Evolutionary conservation across 768 basidiomycete species (phyloP), one percentile per base, ranked within the genome.

Genomic region (Leucocoprinus leucothites): DNA sequence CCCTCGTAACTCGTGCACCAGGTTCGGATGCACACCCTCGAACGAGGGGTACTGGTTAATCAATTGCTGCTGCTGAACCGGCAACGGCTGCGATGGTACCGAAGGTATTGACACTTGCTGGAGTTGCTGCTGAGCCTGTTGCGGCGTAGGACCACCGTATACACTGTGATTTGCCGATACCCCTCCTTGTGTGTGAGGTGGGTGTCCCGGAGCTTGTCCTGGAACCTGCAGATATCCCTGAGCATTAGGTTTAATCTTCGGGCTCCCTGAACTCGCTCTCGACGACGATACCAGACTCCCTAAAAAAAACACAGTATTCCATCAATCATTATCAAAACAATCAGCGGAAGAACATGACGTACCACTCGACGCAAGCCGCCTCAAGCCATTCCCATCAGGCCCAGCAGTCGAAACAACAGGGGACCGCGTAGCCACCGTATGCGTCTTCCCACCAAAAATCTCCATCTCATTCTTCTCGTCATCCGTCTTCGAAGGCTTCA

Each of bases 381-480:
- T 26, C 18, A 38, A 7, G 1, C 16, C 35, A 31, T 31, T 31
- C 31, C 21, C 31, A n/a, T n/a, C 16, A 2, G 14, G 22, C 19
- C 22, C 31, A 31, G 31, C 31, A 31, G 31, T 31, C 31, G 43
- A 26, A n/a, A 43, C 51, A 48, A 24, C 22, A 48, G 48, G 51
- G 3, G 72, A 63, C 54, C 80, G 82, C 0, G 81, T 84, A 8
- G 73, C 71, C 21, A 89, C 72, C 0, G 81, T 86, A 57, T 86
- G 81, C 9, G 83, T 88, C 62, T 82, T 80, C n/a, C 89, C 89
- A 47, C 86, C 82, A 66, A 90, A 90, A 22, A 90, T 87, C 5
- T 82, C 80, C 21, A 91, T 69, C 62, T 89, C 87, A 64, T 90
- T 88, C 53, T 82, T 78, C 18, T 71, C 67, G 35, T 77, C 79